A percentile compares a stretch with the other conserved stretches of the same genome.
phyloP scores from a whole-genome alignment of 1,284 basidiomycete genomes.

The Kwoniella shivajii region DNA sequence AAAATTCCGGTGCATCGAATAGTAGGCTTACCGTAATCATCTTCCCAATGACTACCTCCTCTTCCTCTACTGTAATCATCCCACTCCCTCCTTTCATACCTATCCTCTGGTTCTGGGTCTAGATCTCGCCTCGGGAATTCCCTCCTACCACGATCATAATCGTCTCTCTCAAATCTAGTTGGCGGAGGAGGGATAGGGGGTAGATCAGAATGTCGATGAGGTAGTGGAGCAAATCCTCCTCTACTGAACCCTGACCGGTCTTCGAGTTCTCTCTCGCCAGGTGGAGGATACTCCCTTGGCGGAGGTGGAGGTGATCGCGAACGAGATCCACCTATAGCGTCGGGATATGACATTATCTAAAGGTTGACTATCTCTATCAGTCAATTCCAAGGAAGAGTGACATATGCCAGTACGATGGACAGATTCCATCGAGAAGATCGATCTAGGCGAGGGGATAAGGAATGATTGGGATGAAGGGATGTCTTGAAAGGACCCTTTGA shows the following conservation, averaged over 20 bases:
- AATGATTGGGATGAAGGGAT: too few relatives aligned
- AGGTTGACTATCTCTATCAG: too few relatives aligned
- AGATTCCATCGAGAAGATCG: too few relatives aligned
- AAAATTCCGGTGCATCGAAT: too few relatives aligned
- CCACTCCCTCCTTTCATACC: conserved; percentile 23
- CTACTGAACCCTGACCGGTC: conserved; percentile 32
- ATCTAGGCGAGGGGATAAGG: too few relatives aligned
- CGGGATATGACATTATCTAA: too few relatives aligned
- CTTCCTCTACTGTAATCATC: conserved; percentile 25
- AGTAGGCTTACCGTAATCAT: conserved; percentile 45
- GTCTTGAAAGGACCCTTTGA: too few relatives aligned
- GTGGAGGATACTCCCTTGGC: conserved; percentile 14
- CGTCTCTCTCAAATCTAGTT: conserved; percentile 16
- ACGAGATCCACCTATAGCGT: not conserved
- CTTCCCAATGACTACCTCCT: conserved; percentile 36
- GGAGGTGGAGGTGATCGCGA: conserved; percentile 5
- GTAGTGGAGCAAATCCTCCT: conserved; percentile 39
- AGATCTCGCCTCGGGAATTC: conserved; percentile 33
- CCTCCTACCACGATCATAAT: conserved; percentile 18
- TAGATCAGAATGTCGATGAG: conserved; percentile 34
- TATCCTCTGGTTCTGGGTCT: conserved; percentile 27
- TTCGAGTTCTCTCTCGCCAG: conserved; percentile 10
- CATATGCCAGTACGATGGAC: too few relatives aligned
- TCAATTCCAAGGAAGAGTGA: too few relatives aligned
- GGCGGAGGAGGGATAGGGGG: conserved; percentile 18